These are phyloP conservation scores for Diospyros lotus DNA, from an alignment of 148 eudicot species.

Conservation along the genomic window DNA sequence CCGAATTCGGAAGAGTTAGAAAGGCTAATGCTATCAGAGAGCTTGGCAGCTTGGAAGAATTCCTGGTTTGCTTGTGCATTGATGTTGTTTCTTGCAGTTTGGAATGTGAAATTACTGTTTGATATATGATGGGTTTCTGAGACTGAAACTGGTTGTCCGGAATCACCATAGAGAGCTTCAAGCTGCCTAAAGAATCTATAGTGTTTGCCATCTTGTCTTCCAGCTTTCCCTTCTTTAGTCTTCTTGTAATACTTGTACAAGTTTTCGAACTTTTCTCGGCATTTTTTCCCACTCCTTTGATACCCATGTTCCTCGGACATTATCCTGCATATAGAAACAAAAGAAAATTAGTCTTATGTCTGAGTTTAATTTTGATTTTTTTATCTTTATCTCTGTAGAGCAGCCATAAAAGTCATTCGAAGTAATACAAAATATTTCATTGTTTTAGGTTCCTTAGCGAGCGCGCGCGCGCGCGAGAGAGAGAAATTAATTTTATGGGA, in stretches of 20 bases:
- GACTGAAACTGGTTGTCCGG: not conserved
- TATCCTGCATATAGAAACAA: slow-evolving; percentile 39
- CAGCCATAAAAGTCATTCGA: no score
- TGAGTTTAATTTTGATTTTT: no score
- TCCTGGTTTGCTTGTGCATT: slow-evolving; percentile 19
- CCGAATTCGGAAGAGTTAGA: slow-evolving; percentile 55
- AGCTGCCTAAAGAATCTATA: slow-evolving; percentile 86
- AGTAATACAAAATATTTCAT: no score
- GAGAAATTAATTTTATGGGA: no score
- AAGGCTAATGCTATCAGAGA: slow-evolving; percentile 44
- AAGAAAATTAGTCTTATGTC: no score
- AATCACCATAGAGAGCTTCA: slow-evolving; percentile 81
- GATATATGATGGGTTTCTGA: slow-evolving; percentile 12
- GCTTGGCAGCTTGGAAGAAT: slow-evolving; percentile 5
- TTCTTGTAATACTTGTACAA: slow-evolving; percentile 93
- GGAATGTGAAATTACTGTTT: slow-evolving; percentile 11
- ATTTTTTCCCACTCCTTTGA: slow-evolving; percentile 93
- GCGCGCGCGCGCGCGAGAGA: no score
- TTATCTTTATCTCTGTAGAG: no score
- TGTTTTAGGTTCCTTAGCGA: no score
- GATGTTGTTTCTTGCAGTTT: not conserved
- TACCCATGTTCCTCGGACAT: slow-evolving; percentile 89
- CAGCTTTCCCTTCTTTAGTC: slow-evolving; percentile 96
- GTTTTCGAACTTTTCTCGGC: slow-evolving; percentile 93
- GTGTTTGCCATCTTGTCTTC: slow-evolving; percentile 91